Evolutionary conservation across 2,329 filamentous ascomycete species (phyloP).

Genomic region (Xylariaceae sp.): DNA sequence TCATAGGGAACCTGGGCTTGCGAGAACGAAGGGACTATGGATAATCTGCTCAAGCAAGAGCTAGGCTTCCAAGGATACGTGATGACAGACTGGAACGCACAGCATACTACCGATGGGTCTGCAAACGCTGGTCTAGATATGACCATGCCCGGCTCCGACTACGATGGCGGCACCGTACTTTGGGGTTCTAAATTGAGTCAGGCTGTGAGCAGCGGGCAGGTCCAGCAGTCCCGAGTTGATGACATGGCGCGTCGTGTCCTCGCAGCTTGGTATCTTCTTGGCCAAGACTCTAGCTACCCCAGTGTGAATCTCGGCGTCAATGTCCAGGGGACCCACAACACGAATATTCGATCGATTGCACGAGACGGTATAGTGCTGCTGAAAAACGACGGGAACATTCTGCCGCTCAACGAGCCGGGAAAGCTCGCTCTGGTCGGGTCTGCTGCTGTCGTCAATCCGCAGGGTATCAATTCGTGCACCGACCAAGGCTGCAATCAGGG

Average conservation of each 20-base stretch:
- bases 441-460: conserved; percentile 56
- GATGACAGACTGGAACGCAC: conserved; percentile 68
- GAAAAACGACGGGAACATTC: conserved; percentile 55
- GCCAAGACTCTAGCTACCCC: conserved; percentile 50
- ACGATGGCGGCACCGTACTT: conserved; percentile 47
- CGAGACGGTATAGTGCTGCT: conserved; percentile 61
- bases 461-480: conserved; percentile 59
- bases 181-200: conserved; percentile 53
- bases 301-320: conserved; percentile 50
- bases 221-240: conserved; percentile 58
- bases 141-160: conserved; percentile 72
- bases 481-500: conserved; percentile 60
- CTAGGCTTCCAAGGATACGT: conserved; percentile 67
- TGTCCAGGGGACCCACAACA: conserved; percentile 57
- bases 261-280: conserved; percentile 56
- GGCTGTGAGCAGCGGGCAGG: conserved; percentile 54
- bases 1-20: conserved; percentile 56
- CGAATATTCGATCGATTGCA: conserved; percentile 55
- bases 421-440: conserved; percentile 60
- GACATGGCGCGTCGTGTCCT: conserved; percentile 65
- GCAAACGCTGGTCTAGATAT: conserved; percentile 72
- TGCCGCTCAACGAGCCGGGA: conserved; percentile 54
- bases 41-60: conserved; percentile 63
- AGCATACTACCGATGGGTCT: conserved; percentile 65
- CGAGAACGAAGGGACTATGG: conserved; percentile 58